A percentile compares a stretch with the other conserved stretches of the same genome.
Conservation (phyloP, 192 early-diverging fungal genomes). For the Podila epigama region DNA sequence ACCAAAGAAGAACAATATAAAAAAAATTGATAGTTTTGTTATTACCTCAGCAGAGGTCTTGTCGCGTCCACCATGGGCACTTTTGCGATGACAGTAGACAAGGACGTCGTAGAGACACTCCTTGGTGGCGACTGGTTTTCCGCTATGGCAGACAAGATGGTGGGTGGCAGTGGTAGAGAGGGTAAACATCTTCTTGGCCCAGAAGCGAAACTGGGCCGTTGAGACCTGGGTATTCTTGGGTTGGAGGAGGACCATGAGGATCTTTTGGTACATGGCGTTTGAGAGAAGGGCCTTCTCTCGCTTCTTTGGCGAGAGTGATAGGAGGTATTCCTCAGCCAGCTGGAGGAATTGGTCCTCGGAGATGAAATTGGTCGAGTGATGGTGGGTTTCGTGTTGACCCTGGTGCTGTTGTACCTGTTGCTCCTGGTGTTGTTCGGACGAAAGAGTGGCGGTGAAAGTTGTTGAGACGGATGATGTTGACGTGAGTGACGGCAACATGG, state of each 20-base stretch:
- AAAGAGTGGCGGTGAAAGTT: neutral
- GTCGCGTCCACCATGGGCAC: constrained; percentile 62
- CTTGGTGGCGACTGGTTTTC: constrained; percentile 60
- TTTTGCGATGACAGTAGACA: constrained; percentile 55
- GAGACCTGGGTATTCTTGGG: constrained; percentile 61
- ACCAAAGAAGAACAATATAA: too few species aligned
- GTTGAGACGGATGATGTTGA: neutral
- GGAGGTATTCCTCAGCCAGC: constrained; percentile 54
- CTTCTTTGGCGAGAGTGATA: constrained; percentile 57
- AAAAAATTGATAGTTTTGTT: too few species aligned
- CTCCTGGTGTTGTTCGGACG: neutral
- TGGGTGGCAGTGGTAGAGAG: constrained; percentile 40
- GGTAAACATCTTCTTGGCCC: constrained; percentile 65
- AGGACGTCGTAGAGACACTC: constrained; percentile 59
- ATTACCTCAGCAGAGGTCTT: constrained; percentile 62
- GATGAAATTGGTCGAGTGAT: constrained; percentile 47
- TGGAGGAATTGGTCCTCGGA: constrained; percentile 51
- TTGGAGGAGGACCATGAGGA: constrained; percentile 57
- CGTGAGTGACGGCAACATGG: neutral
- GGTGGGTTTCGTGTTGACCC: neutral
- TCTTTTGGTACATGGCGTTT: constrained; percentile 56
- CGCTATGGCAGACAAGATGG: constrained; percentile 56
- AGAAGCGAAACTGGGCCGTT: constrained; percentile 62
- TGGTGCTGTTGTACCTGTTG: neutral
- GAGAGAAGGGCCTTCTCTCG: constrained; percentile 60